Evolutionary conservation across 78 protist species (phyloP), one percentile per base, ranked within the genome.

Genomic region (Protostelium mycophagum): DNA sequence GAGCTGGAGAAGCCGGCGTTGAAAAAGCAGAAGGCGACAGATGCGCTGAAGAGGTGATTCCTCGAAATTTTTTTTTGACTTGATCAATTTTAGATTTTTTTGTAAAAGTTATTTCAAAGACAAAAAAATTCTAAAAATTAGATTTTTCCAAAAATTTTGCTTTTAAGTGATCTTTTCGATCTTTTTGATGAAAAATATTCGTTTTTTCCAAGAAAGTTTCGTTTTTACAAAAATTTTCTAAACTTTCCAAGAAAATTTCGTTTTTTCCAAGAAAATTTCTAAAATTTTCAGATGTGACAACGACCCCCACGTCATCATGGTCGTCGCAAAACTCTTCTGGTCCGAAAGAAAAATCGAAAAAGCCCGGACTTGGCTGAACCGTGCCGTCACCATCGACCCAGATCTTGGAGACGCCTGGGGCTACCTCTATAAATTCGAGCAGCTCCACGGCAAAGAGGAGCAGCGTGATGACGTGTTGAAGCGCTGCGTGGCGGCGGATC

Each of bases 361-460:
- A 84, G 99, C 98, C 0, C 85, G 92, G 34, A 34, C 84, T 34
- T 97, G 99, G 99, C 96, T 97, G 93, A 90, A 97, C 38, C 93
- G 98, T 36, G 96, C 98, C 0, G 86, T 90, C 23, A 84, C 95
- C 0, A 37, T 88, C 29, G 94, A 94, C 34, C 94, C 98, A 9
- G 96, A 96, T 89, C 34, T 38, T 85, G 99, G 99, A 38, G 99
- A 98, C 85, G 97, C 97, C 0, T 98, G 99, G 99, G 98, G 97
- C 0, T 51, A 38, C 63, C 95, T 83, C 86, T 97, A 94, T 88
- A 37, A 88, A 23, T 97, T 98, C 35, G 92, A 95, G 85, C 36
- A 90, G 38, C 93, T 92, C 85, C 94, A 96, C 86, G 98, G 98
- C 28, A 87, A 34, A 28, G 91, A 84, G 37, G 88, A 91, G 0